Evolutionary conservation across 768 basidiomycete genomes (phyloP).

Genomic region (Hericium alpestre): DNA sequence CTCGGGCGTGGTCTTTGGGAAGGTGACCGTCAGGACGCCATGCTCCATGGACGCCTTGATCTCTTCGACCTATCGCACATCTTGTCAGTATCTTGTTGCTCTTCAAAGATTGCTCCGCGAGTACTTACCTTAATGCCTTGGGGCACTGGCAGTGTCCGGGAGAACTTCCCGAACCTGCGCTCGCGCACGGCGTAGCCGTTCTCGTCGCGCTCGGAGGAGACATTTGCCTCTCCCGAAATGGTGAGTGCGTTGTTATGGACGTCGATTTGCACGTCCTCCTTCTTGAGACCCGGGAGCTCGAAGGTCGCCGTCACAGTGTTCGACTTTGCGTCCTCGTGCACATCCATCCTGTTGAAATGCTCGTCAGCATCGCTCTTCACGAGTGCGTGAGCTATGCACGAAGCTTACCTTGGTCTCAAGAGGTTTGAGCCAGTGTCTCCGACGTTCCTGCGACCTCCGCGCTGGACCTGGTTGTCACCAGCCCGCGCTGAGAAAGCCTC

Average conservation of each 20-base stretch:
- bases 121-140: slow-evolving; percentile 18
- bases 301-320: slow-evolving; percentile 43
- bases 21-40: slow-evolving; percentile 36
- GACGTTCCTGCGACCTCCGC: not conserved
- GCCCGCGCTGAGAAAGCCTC: not conserved
- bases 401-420: not conserved
- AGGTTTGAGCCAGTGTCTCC: not conserved
- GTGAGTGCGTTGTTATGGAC: slow-evolving; percentile 37
- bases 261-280: slow-evolving; percentile 41
- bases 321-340: slow-evolving; percentile 35
- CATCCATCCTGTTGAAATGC: slow-evolving; percentile 31
- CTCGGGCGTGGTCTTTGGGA: slow-evolving; percentile 36
- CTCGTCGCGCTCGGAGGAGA: slow-evolving; percentile 24
- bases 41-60: slow-evolving; percentile 36
- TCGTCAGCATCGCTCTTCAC: not conserved
- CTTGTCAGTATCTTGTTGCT: not conserved
- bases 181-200: slow-evolving; percentile 24
- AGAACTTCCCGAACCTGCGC: slow-evolving; percentile 19
- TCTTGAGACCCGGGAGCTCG: slow-evolving; percentile 44
- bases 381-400: not conserved
- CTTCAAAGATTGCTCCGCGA: not conserved
- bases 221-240: slow-evolving; percentile 36
- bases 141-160: slow-evolving; percentile 16
- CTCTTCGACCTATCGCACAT: slow-evolving; percentile 15
- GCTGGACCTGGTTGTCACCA: not conserved